These are phyloP conservation scores for Suhomyces pyralidae DNA, from an alignment of 805 yeast genomes.

Conservation along the genomic window DNA sequence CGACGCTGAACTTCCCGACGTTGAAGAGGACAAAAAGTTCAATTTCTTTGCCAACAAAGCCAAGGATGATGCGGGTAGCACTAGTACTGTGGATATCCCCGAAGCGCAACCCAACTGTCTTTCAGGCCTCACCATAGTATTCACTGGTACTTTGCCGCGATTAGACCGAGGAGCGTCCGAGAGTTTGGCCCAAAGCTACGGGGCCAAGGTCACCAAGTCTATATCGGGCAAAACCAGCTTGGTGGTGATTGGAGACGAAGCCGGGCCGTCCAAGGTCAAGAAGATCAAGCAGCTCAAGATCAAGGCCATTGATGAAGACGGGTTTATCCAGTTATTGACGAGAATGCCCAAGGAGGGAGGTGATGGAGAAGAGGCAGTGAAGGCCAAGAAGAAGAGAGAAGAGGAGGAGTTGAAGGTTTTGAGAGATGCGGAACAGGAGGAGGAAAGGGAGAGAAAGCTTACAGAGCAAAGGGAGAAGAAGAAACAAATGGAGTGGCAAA, in stretches of 20 bases:
- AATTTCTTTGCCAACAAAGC: conserved; percentile 45
- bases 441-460: conserved; percentile 31
- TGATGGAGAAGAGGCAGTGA: conserved; percentile 70
- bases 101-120: conserved; percentile 84
- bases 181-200: conserved; percentile 74
- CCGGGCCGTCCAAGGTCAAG: conserved; percentile 92
- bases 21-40: conserved; percentile 53
- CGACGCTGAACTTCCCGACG: conserved; percentile 66
- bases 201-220: conserved; percentile 86
- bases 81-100: conserved; percentile 52
- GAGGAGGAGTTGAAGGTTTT: conserved; percentile 60
- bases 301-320: conserved; percentile 84
- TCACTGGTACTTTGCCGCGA: conserved; percentile 85
- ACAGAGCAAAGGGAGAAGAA: conserved; percentile 21
- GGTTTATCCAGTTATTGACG: conserved; percentile 68
- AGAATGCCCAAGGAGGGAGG: conserved; percentile 95
- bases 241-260: conserved; percentile 91
- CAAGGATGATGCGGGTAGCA: conserved; percentile 11
- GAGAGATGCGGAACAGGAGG: conserved; percentile 38
- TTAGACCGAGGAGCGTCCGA: conserved; percentile 76
- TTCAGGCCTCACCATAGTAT: conserved; percentile 85
- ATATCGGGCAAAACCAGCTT: conserved; percentile 82
- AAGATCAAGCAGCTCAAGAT: conserved; percentile 70
- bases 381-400: conserved; percentile 65
- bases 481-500: conserved; percentile 3